Evolutionary conservation across 257 asterid species (phyloP), one percentile per base, ranked within the genome.

Genomic region (Solanum appendiculatum): DNA sequence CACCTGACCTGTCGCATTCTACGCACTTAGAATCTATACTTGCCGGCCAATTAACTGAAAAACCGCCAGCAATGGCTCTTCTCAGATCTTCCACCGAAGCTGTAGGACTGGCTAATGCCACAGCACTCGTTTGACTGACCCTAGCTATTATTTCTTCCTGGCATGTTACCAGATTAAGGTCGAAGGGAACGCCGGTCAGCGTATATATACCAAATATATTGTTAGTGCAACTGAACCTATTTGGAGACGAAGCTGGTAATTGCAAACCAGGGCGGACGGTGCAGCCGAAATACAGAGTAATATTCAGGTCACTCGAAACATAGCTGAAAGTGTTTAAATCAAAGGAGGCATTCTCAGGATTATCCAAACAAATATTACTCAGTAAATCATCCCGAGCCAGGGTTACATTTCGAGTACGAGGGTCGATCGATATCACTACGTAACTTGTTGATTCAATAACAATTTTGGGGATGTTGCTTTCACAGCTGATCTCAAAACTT

Each of bases 221-320:
- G 56, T 0, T 23, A 36, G 0, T 1, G 87, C 96, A 93, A 0
- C 0, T 0, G 77, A 93, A 91, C 83, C 2, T 66, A 23, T 40
- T 7, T 12, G 72, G 89, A 2, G 15, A 0, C 12, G 27, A 44
- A 51, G 0, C 0, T 18, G 18, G 16, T 3, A 25, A 5, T 0
- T 6, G 6, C 12, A 5, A 6, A 42, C 88, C 25, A 15, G 18
- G 0, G 6, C 0, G 1, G 8, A 51, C 0, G 73, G 85, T 15
- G 88, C 98, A 95, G 4, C 84, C 89, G 27, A 93, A 95, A 87
- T 40, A 39, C 3, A 95, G 89, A 63, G 93, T 87, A 56, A 95
- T 82, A 82, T 89, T 88, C 63, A 5, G 90, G 86, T 89, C 87
- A 46, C 23, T 40, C 1, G 90, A 42, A 25, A 89, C 15, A 15